Base-by-base conservation (phyloP, 2,329 filamentous ascomycete species). In the Trichoderma citrinoviride region DNA sequence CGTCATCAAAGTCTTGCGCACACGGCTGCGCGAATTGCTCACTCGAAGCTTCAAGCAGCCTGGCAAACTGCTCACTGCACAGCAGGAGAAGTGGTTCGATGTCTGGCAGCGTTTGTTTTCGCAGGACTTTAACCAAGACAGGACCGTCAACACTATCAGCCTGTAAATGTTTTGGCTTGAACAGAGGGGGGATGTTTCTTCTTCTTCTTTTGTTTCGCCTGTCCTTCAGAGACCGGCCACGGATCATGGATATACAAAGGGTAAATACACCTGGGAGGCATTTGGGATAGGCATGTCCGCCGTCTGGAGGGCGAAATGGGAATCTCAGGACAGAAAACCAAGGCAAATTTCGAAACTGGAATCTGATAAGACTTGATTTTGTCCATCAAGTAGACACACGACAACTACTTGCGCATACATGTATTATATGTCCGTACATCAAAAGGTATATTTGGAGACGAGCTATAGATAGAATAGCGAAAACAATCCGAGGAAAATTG, bases 1-100 rank as follows among this genome's bases (percentile, higher is more conserved):
- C 41, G 93, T 90, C n/a, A 80, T 99, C 72, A 97, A 97, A 77
- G 86, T 88, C 6, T 80, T 98, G 61, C 86, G 92, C 21, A 80
- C 82, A 2, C 85, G 90, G 27, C 80, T 97, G 19, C 87, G 89
- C 68, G 92, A 96, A 69, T 85, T 96, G 46, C 81, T 96, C 53
- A 86, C 86, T 0, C 83, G 85, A 33, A 84, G 86, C 23, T 93
- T 96, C 79, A 90, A 87, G 76, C 84, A 81, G 68, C 87, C 87
- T 0, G 87, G 87, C 12, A 87, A 85, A 69, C 73, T 86, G 29
- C 82, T 83, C 7, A 87, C 89, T 0, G 80, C 84, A 25, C 87
- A 90, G 72, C 89, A 92, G 70, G 85, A 88, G 75, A 86, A 86
- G 71, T 92, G 90, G 90, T 79, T 93, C 57, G 88, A 90, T 61